Evolutionary conservation across 495 filamentous ascomycete genomes (phyloP).

Genomic region (Hyaloscypha bicolor): DNA sequence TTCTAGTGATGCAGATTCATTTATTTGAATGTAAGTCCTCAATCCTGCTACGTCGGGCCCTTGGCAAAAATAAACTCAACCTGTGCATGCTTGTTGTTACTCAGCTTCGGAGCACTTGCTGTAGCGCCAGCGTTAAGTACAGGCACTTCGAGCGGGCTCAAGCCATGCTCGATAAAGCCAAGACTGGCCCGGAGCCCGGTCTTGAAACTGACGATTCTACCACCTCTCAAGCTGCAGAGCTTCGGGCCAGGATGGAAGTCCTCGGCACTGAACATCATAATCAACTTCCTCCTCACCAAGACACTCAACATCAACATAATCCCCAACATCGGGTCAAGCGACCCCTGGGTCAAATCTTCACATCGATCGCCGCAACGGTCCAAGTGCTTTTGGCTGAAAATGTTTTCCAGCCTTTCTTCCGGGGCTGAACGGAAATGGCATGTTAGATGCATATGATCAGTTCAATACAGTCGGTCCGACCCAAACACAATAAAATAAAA

Average conservation of each 20-base stretch:
- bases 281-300: too few relatives aligned
- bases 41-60: conserved; percentile 36
- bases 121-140: conserved; percentile 27
- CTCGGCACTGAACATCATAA: too few relatives aligned
- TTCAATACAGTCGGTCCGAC: neutral
- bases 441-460: conserved; percentile 7
- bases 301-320: too few relatives aligned
- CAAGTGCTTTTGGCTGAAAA: conserved; percentile 18
- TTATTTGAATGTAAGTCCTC: conserved; percentile 40
- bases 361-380: neutral
- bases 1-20: conserved; percentile 47
- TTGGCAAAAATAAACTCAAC: conserved; percentile 44
- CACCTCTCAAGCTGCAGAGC: too few relatives aligned
- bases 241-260: too few relatives aligned
- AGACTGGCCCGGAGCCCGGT: neutral
- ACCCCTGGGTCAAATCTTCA: too few relatives aligned
- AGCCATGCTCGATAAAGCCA: conserved; percentile 18
- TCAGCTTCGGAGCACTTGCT: conserved; percentile 42
- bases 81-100: conserved; percentile 46
- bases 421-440: conserved; percentile 12
- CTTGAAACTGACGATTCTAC: too few relatives aligned
- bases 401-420: conserved; percentile 12
- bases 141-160: conserved; percentile 25
- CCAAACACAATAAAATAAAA: neutral
- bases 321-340: too few relatives aligned